Evolutionary conservation across 75 land plant species (phyloP), one percentile per base, ranked within the genome.

Genomic region (Picea glauca): DNA sequence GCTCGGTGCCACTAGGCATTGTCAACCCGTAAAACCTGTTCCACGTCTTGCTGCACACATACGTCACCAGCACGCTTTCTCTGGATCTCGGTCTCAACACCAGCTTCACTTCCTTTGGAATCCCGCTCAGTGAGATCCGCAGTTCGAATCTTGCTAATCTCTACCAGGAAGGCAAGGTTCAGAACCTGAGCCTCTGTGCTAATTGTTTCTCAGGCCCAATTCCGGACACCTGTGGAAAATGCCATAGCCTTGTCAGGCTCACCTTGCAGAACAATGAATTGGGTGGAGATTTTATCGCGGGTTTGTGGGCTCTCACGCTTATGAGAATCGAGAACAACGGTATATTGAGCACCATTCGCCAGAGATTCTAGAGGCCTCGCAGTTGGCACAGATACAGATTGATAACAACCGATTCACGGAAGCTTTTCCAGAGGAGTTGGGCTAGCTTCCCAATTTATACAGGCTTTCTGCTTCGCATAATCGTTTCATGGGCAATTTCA

Each of bases 361-460:
- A 15, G 78, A 83, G 4, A 68, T 85, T 60, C 76, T 80, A 7
- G 40, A 60, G 32, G 80, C 86, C 62, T 26, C 26, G 26, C 26
- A 26, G 26, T 26, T 26, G 26, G 26, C 26, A 26, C 26, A 26
- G 26, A 26, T 26, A 26, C 26, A 26, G 26, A 26, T 62, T 12
- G 93, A 92, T 74, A 86, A 89, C 81, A 93, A 93, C 73, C 79
- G 77, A 72, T 89, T 93, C 72, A 76, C 82, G 21, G 84, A 93
- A 20, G 78, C 60, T 56, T 26, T 26, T 26, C 26, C 26, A 26
- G 26, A 26, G 26, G 26, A 26, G 26, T 26, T 26, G 26, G 26
- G 26, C 26, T 26, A 26, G 26, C 0, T 26, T 26, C 26, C 26
- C 26, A 26, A 26, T 26, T 26, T 26, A 26, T 26, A 26, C 26